Conservation (phyloP, 306 rosid species). For the Albizia julibrissin region DNA sequence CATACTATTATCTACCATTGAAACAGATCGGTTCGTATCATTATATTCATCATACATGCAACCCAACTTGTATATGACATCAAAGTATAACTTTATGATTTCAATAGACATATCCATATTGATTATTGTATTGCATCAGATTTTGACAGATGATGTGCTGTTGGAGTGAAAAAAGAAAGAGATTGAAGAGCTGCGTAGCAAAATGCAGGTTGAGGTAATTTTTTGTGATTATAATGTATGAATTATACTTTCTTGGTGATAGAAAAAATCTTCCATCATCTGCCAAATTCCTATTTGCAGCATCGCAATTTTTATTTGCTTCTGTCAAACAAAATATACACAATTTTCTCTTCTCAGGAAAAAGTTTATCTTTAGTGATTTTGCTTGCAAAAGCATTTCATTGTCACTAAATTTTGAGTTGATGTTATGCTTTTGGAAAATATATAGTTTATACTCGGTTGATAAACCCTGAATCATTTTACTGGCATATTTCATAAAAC, state of each 20-base stretch:
- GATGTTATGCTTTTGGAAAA: conserved; percentile 7
- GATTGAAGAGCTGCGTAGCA: conserved; percentile 90
- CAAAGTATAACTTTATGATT: too few relatives aligned
- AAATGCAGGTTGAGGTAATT: conserved; percentile 69
- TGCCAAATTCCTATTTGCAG: neutral
- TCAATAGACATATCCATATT: too few relatives aligned
- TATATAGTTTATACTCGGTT: conserved; percentile 8
- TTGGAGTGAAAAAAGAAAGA: conserved; percentile 93
- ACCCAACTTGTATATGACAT: too few relatives aligned
- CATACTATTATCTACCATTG: too few relatives aligned
- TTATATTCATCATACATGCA: too few relatives aligned
- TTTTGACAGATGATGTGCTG: conserved; percentile 97
- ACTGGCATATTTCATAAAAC: neutral
- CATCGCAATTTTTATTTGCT: conserved; percentile 2
- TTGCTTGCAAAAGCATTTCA: neutral
- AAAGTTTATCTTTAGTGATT: conserved; percentile 4
- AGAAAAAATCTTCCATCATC: neutral
- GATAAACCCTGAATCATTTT: neutral
- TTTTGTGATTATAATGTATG: conserved; percentile 19
- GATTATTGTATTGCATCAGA: too few relatives aligned
- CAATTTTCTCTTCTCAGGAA: neutral
- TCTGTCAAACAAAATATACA: neutral
- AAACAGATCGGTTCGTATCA: too few relatives aligned
- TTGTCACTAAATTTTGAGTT: conserved; percentile 9
- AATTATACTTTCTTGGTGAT: neutral